phyloP scores from a whole-genome alignment of 2,329 filamentous ascomycete genomes.

The Xylariaceae sp. region DNA sequence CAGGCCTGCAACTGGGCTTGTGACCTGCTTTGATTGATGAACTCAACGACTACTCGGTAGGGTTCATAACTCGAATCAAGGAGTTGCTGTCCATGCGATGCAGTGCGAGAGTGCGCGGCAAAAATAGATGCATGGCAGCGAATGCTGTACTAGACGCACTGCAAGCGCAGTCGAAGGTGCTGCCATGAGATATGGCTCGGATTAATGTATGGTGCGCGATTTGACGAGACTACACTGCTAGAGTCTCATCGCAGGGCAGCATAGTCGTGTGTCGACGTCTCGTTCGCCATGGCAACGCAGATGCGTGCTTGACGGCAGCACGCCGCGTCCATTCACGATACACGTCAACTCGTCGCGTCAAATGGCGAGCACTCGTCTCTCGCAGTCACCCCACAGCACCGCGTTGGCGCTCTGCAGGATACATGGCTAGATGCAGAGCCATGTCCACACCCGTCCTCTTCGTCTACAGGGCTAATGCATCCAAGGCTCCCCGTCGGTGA shows the following conservation, averaged over 20 bases:
- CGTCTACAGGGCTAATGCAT: constrained; percentile 20
- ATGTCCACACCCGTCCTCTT: neutral
- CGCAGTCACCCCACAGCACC: constrained; percentile 9
- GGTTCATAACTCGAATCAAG: too few relatives aligned
- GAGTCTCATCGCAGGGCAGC: constrained; percentile 12
- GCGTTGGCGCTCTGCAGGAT: constrained; percentile 20
- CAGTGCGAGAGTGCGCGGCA: neutral
- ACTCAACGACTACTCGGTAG: too few relatives aligned
- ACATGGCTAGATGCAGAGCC: constrained; percentile 15
- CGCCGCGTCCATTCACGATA: constrained; percentile 19
- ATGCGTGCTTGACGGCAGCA: constrained; percentile 10
- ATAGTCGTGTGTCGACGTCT: constrained; percentile 17
- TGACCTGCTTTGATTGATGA: constrained; percentile 6
- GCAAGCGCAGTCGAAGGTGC: constrained; percentile 1
- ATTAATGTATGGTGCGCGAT: constrained; percentile 9
- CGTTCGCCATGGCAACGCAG: constrained; percentile 18
- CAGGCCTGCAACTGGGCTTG: constrained; percentile 12
- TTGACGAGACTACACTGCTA: neutral
- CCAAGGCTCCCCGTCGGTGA: constrained; percentile 24
- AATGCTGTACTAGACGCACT: neutral
- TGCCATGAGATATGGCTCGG: constrained; percentile 1
- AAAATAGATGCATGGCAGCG: neutral
- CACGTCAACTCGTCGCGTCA: constrained; percentile 14
- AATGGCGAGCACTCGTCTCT: constrained; percentile 1
- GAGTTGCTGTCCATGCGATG: too few relatives aligned